These are phyloP conservation scores for Cytospora leucostoma DNA, from an alignment of 2,329 filamentous ascomycete species.

Conservation along the genomic window DNA sequence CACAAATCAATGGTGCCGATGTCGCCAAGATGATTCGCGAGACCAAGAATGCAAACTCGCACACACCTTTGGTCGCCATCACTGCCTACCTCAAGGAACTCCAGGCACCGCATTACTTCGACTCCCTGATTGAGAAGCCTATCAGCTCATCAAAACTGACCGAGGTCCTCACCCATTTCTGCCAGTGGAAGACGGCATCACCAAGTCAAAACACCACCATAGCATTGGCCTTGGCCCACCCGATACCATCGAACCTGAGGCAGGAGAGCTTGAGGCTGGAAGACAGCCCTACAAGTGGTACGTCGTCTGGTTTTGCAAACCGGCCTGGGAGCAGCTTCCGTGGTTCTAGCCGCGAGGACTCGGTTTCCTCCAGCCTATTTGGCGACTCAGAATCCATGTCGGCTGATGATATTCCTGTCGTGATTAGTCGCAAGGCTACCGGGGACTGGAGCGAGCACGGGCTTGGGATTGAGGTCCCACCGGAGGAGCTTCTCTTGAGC, in stretches of 20 bases:
- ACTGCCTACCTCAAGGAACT: constrained; percentile 98
- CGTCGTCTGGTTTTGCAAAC: constrained; percentile 68
- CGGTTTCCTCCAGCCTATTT: constrained; percentile 83
- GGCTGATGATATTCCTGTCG: constrained; percentile 75
- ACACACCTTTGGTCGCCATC: constrained; percentile 94
- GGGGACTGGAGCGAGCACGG: constrained; percentile 81
- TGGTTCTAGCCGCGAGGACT: constrained; percentile 82
- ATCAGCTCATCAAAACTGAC: constrained; percentile 89
- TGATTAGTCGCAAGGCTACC: constrained; percentile 70
- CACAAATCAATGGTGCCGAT: constrained; percentile 92
- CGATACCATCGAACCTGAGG: constrained; percentile 64
- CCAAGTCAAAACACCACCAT: constrained; percentile 46
- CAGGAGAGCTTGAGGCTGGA: constrained; percentile 66
- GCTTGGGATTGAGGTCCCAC: constrained; percentile 80
- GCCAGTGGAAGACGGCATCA: constrained; percentile 85
- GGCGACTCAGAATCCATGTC: constrained; percentile 80
- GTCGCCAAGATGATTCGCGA: constrained; percentile 97
- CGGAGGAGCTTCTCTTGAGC: constrained; percentile 51
- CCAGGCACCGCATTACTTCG: constrained; percentile 92
- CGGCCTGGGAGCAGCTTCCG: constrained; percentile 75
- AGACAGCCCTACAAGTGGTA: constrained; percentile 79
- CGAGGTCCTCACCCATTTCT: constrained; percentile 83
- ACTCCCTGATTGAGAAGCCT: constrained; percentile 93
- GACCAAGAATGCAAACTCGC: constrained; percentile 90
- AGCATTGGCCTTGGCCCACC: constrained; percentile 53